A percentile compares a stretch with the other conserved stretches of the same genome.
Conservation (phyloP, 805 yeast genomes). For the Kodamaea hsintzibuensis region DNA sequence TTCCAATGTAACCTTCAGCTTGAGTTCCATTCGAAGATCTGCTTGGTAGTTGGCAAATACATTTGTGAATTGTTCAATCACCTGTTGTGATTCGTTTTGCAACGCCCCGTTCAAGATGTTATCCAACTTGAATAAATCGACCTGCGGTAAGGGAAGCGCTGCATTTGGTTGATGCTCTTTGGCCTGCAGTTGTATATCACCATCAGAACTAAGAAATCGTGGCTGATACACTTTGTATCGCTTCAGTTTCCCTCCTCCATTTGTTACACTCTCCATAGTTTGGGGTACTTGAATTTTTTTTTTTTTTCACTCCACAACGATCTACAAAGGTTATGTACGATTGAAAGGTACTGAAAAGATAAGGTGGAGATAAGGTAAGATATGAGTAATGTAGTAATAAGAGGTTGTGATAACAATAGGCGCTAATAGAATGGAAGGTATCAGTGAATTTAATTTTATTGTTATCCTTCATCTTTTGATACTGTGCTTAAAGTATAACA, state of each 20-base stretch:
- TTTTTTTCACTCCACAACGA: neutral
- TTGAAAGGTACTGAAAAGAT: no score
- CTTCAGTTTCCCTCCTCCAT: slow-evolving; percentile 4
- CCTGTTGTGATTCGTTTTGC: slow-evolving; percentile 29
- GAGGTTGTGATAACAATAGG: neutral
- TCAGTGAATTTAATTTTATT: neutral
- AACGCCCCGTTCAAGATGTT: slow-evolving; percentile 27
- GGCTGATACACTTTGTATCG: slow-evolving; percentile 6
- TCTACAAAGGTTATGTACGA: neutral
- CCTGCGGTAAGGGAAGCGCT: slow-evolving; percentile 21
- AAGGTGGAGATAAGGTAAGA: neutral
- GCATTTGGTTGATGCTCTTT: neutral
- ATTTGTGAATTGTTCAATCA: slow-evolving; percentile 26
- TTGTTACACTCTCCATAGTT: neutral
- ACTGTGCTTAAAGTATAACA: no score
- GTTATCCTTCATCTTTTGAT: neutral
- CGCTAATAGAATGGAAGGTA: no score
- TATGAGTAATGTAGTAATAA: neutral
- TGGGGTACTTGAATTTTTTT: slow-evolving; percentile 5
- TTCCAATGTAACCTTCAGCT: slow-evolving; percentile 34
- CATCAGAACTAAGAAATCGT: neutral
- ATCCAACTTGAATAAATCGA: slow-evolving; percentile 33
- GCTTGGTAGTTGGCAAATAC: slow-evolving; percentile 34
- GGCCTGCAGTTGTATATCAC: neutral
- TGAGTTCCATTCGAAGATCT: slow-evolving; percentile 37